A percentile compares a stretch with the other conserved stretches of the same genome.
phyloP scores from a whole-genome alignment of 495 filamentous ascomycete species.

The Achaetomiella virescens region DNA sequence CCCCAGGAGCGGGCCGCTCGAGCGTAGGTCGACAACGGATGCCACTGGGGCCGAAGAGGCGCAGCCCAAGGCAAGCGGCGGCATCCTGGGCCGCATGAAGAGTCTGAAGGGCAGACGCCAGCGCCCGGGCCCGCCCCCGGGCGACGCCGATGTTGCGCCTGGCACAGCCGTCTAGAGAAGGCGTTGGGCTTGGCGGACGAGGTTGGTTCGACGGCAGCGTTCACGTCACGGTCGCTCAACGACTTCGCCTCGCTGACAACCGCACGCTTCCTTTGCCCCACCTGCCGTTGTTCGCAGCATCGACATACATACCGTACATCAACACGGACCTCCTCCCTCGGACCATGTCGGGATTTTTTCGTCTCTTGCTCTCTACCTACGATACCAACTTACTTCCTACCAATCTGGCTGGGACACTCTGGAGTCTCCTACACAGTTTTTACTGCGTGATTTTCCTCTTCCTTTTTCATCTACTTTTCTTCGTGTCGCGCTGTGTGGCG shows the following conservation, averaged over 20 bases:
- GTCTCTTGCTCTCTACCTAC: too few species aligned
- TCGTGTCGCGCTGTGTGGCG: neutral
- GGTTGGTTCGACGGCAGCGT: neutral
- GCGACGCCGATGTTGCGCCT: slow-evolving; percentile 21
- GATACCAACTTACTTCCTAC: neutral
- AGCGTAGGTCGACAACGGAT: slow-evolving; percentile 67
- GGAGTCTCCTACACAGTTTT: neutral
- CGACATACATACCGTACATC: too few species aligned
- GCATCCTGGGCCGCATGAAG: slow-evolving; percentile 82
- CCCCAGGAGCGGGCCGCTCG: slow-evolving; percentile 52
- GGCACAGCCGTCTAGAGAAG: slow-evolving; percentile 29
- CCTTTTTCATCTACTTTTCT: neutral
- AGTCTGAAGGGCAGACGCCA: slow-evolving; percentile 62
- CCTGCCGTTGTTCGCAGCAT: neutral
- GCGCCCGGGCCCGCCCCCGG: slow-evolving; percentile 28
- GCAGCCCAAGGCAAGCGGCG: slow-evolving; percentile 32
- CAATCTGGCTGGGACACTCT: neutral
- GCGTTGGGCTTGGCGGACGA: slow-evolving; percentile 3
- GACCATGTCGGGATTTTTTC: too few species aligned
- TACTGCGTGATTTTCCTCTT: neutral
- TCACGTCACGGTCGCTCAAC: too few species aligned
- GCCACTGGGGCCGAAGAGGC: slow-evolving; percentile 34
- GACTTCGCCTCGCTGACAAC: too few species aligned
- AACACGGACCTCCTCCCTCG: too few species aligned
- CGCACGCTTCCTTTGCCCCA: too few species aligned